Base-by-base conservation (phyloP, 805 yeast genomes). In the Myxozyma neglecta region DNA sequence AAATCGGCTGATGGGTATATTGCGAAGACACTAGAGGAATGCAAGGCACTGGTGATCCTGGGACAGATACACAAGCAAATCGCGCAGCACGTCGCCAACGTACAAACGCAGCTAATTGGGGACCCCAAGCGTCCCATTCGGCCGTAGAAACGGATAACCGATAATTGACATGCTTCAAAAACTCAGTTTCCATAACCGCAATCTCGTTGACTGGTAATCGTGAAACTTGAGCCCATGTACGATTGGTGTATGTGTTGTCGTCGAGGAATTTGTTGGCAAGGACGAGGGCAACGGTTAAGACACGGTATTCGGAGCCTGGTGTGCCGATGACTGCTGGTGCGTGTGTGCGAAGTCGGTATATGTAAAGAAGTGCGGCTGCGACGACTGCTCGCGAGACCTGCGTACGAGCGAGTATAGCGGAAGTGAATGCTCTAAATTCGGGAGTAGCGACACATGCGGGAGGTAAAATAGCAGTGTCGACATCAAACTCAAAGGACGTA, bases 171-270 rank as follows among this genome's bases (percentile, higher is more conserved):
- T 55, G 59, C 34, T 43, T 49, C 20, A 63, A 53, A 35, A 63
- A 63, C 61, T 63, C 66, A 48, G 60, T 39, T 24, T 63, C 66
- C 66, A 63, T 63, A 36, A 63, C 59, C 20, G 55, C 56, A 66
- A 94, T 80, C 40, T 81, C 75, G 1, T 71, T 70, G 49, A 89
- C 79, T 6, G 83, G 75, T 66, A 93, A 81, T 24, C 96, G 94
- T 4, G 97, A 89, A n/a, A 97, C 98, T 64, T 90, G 90, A 49
- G 91, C 84, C 99, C 99, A 93, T 7, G 97, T 90, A 70, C 85
- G 85, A 77, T 93, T 93, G 63, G 96, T 90, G 74, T 93, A 93
- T 34, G 97, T 93, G 76, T 93, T 91, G 78, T 93, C 99, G 77
- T 93, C 98, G 72, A 91, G 90, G 74, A 90, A 90, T 77, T 93